Conservation (phyloP, 768 basidiomycete genomes). For the Chalciporus pseudorubinellus region DNA sequence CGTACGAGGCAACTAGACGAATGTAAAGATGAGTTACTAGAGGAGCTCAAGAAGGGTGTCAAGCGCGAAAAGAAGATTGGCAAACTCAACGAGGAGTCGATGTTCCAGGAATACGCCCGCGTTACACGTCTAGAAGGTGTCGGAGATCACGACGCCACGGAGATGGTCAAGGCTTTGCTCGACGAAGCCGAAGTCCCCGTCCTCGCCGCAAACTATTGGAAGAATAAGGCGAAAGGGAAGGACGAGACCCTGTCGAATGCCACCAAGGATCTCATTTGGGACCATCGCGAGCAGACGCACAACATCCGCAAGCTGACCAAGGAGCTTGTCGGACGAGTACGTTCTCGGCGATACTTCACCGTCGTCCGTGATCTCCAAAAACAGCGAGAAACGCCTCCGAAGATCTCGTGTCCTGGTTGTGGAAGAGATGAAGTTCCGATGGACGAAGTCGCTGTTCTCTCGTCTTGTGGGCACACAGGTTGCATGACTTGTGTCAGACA, state of each 20-base stretch:
- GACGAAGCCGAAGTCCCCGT: slow-evolving; percentile 55
- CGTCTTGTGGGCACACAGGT: slow-evolving; percentile 90
- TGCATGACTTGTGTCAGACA: slow-evolving; percentile 70
- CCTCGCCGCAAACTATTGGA: slow-evolving; percentile 30
- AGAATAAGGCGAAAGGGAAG: slow-evolving; percentile 46
- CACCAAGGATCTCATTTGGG: slow-evolving; percentile 67
- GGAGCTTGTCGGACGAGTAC: slow-evolving; percentile 85
- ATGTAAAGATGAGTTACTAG: slow-evolving; percentile 71
- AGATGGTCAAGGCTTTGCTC: slow-evolving; percentile 56
- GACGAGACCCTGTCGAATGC: slow-evolving; percentile 57
- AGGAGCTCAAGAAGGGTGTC: slow-evolving; percentile 62
- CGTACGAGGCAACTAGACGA: slow-evolving; percentile 76
- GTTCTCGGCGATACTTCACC: slow-evolving; percentile 89
- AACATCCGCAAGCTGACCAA: slow-evolving; percentile 80
- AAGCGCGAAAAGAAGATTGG: slow-evolving; percentile 68
- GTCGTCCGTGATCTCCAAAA: slow-evolving; percentile 88
- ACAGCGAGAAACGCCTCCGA: slow-evolving; percentile 57
- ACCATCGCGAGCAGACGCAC: slow-evolving; percentile 84
- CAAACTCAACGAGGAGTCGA: slow-evolving; percentile 62
- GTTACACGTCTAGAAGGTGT: slow-evolving; percentile 62
- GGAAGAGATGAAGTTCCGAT: slow-evolving; percentile 53
- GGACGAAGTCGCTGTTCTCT: slow-evolving; percentile 76
- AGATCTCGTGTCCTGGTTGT: slow-evolving; percentile 64
- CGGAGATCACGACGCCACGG: slow-evolving; percentile 74
- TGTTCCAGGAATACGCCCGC: slow-evolving; percentile 77